Evolutionary conservation across 805 yeast genomes (phyloP).

Genomic region (Yamadazyma endophytica): DNA sequence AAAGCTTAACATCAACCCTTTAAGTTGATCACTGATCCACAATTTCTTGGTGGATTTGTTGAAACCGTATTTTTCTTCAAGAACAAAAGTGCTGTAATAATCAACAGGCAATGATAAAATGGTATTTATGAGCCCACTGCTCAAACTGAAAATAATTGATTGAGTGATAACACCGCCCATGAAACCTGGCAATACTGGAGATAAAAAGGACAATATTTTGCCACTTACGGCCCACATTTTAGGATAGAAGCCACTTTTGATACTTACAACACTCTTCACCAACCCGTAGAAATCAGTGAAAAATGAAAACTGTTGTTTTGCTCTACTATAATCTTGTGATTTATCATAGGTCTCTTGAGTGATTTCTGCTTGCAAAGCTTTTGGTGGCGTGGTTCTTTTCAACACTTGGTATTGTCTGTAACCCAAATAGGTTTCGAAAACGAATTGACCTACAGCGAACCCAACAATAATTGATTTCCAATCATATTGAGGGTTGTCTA

Average conservation of each 20-base stretch:
- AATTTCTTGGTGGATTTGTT: constrained; percentile 74
- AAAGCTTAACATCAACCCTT: constrained; percentile 49
- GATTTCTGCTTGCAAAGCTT: constrained; percentile 61
- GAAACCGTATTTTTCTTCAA: constrained; percentile 92
- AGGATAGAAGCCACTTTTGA: constrained; percentile 52
- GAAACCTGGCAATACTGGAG: constrained; percentile 33
- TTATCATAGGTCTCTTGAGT: constrained; percentile 70
- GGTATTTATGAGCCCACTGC: constrained; percentile 49
- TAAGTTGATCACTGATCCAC: constrained; percentile 72
- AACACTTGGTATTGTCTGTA: constrained; percentile 74
- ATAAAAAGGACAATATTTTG: constrained; percentile 51
- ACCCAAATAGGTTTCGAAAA: constrained; percentile 69
- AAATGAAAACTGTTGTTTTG: constrained; percentile 70
- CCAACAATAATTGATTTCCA: constrained; percentile 80
- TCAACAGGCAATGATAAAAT: constrained; percentile 62
- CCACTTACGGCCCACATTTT: constrained; percentile 49
- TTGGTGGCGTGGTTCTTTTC: constrained; percentile 55
- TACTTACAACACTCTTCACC: constrained; percentile 51
- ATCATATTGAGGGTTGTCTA: constrained; percentile 66
- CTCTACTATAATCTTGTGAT: constrained; percentile 72
- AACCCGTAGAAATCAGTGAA: constrained; percentile 49
- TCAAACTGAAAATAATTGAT: constrained; percentile 58
- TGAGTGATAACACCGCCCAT: constrained; percentile 63
- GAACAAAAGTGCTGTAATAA: constrained; percentile 75
- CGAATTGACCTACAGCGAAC: constrained; percentile 68